These are phyloP conservation scores for Alternaria hordeiaustralica DNA, from an alignment of 2,329 filamentous ascomycete species.

Conservation along the genomic window DNA sequence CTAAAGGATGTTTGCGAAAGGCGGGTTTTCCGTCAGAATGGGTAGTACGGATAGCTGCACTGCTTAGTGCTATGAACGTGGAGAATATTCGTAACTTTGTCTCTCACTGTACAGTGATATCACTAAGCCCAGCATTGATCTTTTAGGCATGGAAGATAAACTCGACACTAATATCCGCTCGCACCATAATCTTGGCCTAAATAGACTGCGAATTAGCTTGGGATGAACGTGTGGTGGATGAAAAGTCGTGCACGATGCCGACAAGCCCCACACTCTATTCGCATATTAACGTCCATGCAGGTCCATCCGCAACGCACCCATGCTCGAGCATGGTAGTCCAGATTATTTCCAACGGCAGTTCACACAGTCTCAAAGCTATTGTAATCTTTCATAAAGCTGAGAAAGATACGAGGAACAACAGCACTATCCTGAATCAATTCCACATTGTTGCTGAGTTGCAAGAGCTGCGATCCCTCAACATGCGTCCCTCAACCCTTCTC, in stretches of 20 bases:
- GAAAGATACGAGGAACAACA: accelerated
- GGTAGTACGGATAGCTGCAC: not conserved
- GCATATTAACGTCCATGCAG: conserved; percentile 1
- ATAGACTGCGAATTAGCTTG: not conserved
- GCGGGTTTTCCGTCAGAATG: not conserved
- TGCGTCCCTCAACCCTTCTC: not conserved
- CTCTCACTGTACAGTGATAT: not conserved
- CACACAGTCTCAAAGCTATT: not conserved
- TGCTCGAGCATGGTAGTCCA: not conserved
- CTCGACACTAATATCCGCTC: not conserved
- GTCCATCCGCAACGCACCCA: not conserved
- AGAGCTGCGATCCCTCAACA: accelerated
- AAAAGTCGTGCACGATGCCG: not conserved
- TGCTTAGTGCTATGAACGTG: not conserved
- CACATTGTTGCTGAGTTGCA: not conserved
- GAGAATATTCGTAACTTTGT: not conserved
- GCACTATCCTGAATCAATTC: accelerated
- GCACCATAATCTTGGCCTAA: not conserved
- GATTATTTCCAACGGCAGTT: conserved; percentile 2
- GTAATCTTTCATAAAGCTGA: not conserved
- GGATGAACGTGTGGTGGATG: not conserved
- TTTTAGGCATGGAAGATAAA: not conserved
- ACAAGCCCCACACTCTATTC: conserved; percentile 7
- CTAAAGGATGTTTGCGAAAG: not conserved
- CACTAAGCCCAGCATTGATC: not conserved